These are phyloP conservation scores for Arabidopsis suecica DNA, from an alignment of 345 rosid species.

Conservation along the genomic window DNA sequence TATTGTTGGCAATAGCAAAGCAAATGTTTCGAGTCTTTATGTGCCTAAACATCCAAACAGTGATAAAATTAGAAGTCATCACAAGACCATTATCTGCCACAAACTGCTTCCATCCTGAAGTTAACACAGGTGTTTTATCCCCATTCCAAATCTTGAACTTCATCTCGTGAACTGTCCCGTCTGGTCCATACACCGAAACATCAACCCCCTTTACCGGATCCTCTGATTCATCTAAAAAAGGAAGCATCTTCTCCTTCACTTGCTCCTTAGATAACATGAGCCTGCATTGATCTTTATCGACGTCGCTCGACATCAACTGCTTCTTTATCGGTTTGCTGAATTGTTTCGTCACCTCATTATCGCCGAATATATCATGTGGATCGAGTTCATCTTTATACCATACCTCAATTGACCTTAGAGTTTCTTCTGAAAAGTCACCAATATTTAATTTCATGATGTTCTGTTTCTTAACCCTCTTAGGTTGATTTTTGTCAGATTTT, in stretches of 20 bases:
- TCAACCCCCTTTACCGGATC: not conserved
- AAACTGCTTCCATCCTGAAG: conserved; percentile 25
- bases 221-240: conserved; percentile 14
- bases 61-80: conserved; percentile 12
- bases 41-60: conserved; percentile 40
- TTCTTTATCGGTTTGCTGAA: conserved; percentile 27
- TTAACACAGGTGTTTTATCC: conserved; percentile 10
- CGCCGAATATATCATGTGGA: not conserved
- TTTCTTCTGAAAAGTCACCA: conserved; percentile 19
- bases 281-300: conserved; percentile 1
- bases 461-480: not conserved
- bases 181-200: conserved; percentile 28
- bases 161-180: conserved; percentile 4
- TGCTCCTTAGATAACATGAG: conserved; percentile 1
- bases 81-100: not conserved
- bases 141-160: conserved; percentile 14
- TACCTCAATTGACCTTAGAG: not conserved
- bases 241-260: conserved; percentile 16
- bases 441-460: not conserved
- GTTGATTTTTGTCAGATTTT: not conserved
- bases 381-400: not conserved
- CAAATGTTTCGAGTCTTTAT: not conserved
- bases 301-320: conserved; percentile 25
- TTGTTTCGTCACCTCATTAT: not conserved
- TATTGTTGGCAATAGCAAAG: not conserved